Evolutionary conservation across 306 rosid species (phyloP).

Genomic region (Oemleria cerasiformis): DNA sequence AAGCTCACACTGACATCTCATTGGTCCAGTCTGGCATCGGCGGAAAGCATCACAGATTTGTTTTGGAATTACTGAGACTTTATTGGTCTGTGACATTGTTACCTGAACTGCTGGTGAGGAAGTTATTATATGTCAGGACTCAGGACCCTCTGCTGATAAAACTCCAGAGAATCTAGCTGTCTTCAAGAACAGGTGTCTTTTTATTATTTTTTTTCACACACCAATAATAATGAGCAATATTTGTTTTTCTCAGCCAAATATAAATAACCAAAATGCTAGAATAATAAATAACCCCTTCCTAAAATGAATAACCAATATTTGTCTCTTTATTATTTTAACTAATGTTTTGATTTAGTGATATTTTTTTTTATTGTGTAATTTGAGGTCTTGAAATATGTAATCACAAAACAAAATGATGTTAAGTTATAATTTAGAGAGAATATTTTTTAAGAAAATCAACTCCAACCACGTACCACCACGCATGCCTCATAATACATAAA

Average conservation of each 20-base stretch:
- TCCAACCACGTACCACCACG: no score
- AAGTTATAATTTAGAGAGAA: no score
- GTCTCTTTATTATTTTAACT: no score
- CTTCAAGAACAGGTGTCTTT: conserved; percentile 8
- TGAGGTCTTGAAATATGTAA: no score
- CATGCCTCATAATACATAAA: no score
- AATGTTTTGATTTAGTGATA: no score
- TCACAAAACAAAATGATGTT: no score
- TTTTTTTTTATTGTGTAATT: no score
- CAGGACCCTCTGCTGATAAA: background rate
- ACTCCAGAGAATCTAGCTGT: conserved; percentile 10
- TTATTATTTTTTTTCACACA: background rate
- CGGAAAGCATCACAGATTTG: background rate
- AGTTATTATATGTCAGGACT: background rate
- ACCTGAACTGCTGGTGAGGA: background rate
- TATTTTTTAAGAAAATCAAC: no score
- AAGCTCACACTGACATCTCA: background rate
- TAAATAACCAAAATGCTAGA: background rate
- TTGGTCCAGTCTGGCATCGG: conserved; percentile 1
- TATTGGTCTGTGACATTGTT: conserved; percentile 5
- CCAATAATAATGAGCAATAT: background rate
- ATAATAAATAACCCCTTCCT: background rate
- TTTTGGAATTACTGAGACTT: background rate
- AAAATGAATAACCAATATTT: no score
- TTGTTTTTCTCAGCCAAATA: background rate